Conservation (phyloP, 257 asterid genomes). For the Solanum chaucha region DNA sequence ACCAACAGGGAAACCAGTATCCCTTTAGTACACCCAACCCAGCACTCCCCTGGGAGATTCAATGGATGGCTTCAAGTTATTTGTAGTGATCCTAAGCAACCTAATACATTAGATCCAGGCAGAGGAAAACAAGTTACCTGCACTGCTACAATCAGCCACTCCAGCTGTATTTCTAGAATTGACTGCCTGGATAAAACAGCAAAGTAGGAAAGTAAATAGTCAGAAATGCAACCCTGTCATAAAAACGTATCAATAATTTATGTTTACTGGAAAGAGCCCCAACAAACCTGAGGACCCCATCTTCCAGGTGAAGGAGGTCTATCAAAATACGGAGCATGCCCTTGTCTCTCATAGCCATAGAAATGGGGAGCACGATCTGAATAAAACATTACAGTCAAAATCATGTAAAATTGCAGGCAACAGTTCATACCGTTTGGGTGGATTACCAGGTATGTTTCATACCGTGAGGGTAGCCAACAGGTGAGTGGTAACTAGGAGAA, state of each 20-base stretch:
- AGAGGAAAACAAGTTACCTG: constrained; percentile 1
- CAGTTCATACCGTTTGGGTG: not conserved
- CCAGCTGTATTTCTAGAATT: constrained; percentile 3
- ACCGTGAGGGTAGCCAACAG: constrained; percentile 7
- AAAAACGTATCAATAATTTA: not conserved
- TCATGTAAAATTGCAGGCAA: not conserved
- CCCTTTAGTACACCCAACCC: not conserved
- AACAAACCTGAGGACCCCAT: constrained; percentile 9
- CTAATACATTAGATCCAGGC: not conserved
- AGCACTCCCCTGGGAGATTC: not conserved
- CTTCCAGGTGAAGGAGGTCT: constrained; percentile 9
- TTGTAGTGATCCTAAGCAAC: not conserved
- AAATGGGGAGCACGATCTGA: constrained; percentile 4
- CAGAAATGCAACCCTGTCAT: not conserved
- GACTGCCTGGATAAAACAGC: not conserved
- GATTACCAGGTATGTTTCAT: not conserved
- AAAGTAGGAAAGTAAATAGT: not conserved
- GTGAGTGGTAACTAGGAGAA: constrained; percentile 13
- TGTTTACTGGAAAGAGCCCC: not conserved
- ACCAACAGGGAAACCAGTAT: not conserved
- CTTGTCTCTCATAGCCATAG: constrained; percentile 6
- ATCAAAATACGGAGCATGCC: constrained; percentile 5
- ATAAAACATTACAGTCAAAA: not conserved
- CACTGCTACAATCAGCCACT: not conserved
- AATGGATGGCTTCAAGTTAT: not conserved